These are phyloP conservation scores for Pyrus pyrifolia DNA, from an alignment of 306 rosid genomes.

Conservation along the genomic window DNA sequence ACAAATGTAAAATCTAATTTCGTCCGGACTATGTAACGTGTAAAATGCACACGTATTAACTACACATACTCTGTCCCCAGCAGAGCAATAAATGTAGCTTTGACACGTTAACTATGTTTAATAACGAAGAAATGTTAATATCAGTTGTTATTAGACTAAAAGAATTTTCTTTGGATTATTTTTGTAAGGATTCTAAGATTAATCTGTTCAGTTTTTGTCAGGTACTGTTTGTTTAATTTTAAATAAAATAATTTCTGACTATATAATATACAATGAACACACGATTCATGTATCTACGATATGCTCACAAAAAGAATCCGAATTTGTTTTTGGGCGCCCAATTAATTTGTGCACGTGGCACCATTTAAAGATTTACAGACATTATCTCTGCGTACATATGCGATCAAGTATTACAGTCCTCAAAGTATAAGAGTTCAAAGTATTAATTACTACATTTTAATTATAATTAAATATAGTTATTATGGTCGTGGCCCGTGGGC, in stretches of 20 bases:
- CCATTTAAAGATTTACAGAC: no score
- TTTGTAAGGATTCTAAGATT: no score
- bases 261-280: accelerated
- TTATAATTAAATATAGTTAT: neutral
- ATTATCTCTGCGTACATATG: no score
- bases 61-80: neutral
- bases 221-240: no score
- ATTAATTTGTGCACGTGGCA: neutral
- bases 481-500: neutral
- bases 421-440: neutral
- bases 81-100: neutral
- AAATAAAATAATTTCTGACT: no score
- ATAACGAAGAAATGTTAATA: accelerated
- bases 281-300: accelerated
- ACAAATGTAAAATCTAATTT: neutral
- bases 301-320: accelerated
- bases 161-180: accelerated
- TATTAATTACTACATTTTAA: neutral
- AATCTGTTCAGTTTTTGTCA: accelerated
- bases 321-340: accelerated
- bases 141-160: accelerated
- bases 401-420: no score
- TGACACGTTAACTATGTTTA: no score
- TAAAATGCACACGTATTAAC: neutral
- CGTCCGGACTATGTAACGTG: neutral